These are phyloP conservation scores for Diplogelasinospora grovesii DNA, from an alignment of 495 filamentous ascomycete species.

Conservation along the genomic window DNA sequence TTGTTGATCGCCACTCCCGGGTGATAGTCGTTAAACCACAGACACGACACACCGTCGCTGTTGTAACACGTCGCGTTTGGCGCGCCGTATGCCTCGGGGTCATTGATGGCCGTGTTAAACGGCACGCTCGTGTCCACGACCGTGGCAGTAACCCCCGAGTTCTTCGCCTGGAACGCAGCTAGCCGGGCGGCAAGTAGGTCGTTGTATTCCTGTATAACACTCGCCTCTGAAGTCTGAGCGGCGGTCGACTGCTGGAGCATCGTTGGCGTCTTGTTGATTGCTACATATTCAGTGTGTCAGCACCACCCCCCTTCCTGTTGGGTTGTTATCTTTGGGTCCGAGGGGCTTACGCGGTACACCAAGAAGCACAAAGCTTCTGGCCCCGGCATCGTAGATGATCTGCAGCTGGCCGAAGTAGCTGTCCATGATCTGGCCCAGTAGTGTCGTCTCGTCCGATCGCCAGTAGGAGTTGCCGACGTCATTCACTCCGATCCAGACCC, in stretches of 20 bases:
- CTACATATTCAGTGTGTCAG: slow-evolving; percentile 9
- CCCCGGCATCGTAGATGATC: slow-evolving; percentile 56
- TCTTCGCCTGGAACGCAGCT: slow-evolving; percentile 20
- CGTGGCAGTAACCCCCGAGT: slow-evolving; percentile 22
- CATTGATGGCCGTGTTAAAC: slow-evolving; percentile 35
- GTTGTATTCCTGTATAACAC: slow-evolving; percentile 36
- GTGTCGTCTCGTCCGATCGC: slow-evolving; percentile 29
- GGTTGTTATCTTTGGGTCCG: too few species aligned
- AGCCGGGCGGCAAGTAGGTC: slow-evolving; percentile 15
- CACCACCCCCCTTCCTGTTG: too few species aligned
- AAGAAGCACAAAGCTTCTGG: slow-evolving; percentile 68
- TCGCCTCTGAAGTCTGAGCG: slow-evolving; percentile 20
- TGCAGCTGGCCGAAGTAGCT: slow-evolving; percentile 51
- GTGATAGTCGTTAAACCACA: slow-evolving; percentile 44
- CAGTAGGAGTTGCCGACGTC: slow-evolving; percentile 64
- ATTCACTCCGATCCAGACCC: slow-evolving; percentile 74
- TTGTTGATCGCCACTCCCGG: slow-evolving; percentile 34
- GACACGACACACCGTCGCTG: slow-evolving; percentile 33
- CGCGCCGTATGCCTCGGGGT: slow-evolving; percentile 37
- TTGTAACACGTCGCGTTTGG: slow-evolving; percentile 39
- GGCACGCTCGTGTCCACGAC: slow-evolving; percentile 34
- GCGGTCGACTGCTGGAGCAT: slow-evolving; percentile 29
- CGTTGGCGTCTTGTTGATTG: slow-evolving; percentile 58
- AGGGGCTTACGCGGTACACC: slow-evolving; percentile 54
- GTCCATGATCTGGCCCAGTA: slow-evolving; percentile 50